Evolutionary conservation across 139 green algal species (phyloP), one percentile per base, ranked within the genome.

Genomic region (Picochlorum sp.): DNA sequence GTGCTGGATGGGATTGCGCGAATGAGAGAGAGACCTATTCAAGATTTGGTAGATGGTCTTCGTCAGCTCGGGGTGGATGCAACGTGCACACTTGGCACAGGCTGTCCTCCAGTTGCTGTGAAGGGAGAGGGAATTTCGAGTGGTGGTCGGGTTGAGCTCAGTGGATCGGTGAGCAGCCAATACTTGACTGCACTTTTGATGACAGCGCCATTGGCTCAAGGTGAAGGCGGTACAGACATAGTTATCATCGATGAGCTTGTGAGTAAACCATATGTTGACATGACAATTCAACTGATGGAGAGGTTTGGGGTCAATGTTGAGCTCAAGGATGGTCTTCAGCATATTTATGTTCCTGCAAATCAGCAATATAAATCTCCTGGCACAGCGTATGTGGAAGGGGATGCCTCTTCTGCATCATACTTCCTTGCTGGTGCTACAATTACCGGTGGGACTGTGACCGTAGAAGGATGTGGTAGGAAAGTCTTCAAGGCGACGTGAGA

Each of bases 251-350:
- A 98, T 70, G 83, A 96, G 77, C 83, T 98, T 10, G 79, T 99
- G 5, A 88, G 70, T 18, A 77, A 96, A 83, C 93, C 94, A 1
- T 99, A 99, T 68, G 89, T 98, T 38, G 88, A 97, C 70, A 99
- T 99, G 94, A 99, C 94, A 1, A 74, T 98, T 28, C 88, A 90
- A 72, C 85, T 99, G 6, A 98, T 98, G 94, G 80, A 96, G 81
- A 76, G 84, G 11, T 96, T 96, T 75, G 88, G 89, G 1, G 83
- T 94, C 20, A 71, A 74, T 69, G 77, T 95, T 61, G 67, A 95
- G 52, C 63, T 66, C 41, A 63, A 92, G 41, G 76, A 95, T 45
- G 88, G 88, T 0, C 70, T 94, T 59, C 68, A 90, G 63, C 87
- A 92, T 77, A 79, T 94, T 73, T 66, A 70, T 70, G 83, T 89